phyloP scores from a whole-genome alignment of 2,329 filamentous ascomycete species.

The Fusarium brevicatenulatum region DNA sequence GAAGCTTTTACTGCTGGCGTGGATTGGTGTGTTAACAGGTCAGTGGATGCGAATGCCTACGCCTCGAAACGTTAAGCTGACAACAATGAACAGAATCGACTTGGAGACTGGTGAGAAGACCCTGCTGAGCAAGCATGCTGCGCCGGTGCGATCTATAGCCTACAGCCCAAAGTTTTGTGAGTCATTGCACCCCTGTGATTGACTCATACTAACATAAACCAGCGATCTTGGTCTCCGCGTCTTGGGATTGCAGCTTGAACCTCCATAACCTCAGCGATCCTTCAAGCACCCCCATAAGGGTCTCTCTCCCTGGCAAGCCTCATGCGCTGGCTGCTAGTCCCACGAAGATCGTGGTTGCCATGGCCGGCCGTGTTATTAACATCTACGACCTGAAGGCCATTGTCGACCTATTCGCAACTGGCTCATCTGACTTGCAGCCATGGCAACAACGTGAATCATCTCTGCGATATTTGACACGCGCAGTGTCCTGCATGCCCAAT shows the following conservation, averaged over 20 bases:
- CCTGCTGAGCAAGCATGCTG: conserved; percentile 79
- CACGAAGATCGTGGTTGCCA: conserved; percentile 90
- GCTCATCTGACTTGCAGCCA: conserved; percentile 69
- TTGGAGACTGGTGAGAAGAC: conserved; percentile 77
- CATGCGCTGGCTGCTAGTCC: conserved; percentile 84
- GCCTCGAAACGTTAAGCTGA: conserved; percentile 18
- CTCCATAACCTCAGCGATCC: conserved; percentile 74
- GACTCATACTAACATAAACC: conserved; percentile 26
- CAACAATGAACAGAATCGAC: conserved; percentile 63
- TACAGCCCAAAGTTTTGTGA: conserved; percentile 79
- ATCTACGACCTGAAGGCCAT: conserved; percentile 89
- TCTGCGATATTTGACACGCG: conserved; percentile 94
- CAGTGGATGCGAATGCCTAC: conserved; percentile 19
- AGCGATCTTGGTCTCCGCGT: conserved; percentile 85
- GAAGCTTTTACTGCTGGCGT: conserved; percentile 88
- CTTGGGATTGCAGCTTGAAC: conserved; percentile 93
- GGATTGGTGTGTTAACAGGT: conserved; percentile 87
- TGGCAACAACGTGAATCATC: conserved; percentile 96
- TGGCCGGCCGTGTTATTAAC: conserved; percentile 92
- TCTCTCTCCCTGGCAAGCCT: conserved; percentile 84
- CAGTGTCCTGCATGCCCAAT: conserved; percentile 95
- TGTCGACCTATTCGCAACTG: conserved; percentile 59
- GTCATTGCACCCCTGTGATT: conserved; percentile 37
- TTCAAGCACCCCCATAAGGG: conserved; percentile 65
- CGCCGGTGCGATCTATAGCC: conserved; percentile 83